phyloP scores from a whole-genome alignment of 23 red algal genomes.

The Gracilaria caudata region DNA sequence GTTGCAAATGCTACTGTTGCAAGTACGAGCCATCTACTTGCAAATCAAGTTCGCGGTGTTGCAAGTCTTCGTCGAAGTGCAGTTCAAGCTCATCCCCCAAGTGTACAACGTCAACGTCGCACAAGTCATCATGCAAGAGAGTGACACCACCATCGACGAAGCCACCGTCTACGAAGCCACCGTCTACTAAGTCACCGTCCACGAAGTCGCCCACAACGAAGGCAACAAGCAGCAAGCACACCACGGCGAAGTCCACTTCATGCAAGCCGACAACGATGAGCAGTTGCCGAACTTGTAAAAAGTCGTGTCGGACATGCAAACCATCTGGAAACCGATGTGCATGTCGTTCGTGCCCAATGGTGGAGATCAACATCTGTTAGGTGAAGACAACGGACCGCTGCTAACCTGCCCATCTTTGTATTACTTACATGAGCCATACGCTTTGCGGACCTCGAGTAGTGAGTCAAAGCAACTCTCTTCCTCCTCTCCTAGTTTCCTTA shows the following conservation, averaged over 20 bases:
- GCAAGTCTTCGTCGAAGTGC: conserved; percentile 27
- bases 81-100: background rate
- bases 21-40: conserved; percentile 27
- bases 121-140: background rate
- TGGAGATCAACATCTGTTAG: conserved; percentile 26
- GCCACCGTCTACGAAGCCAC: background rate
- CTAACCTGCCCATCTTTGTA: background rate
- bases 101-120: background rate
- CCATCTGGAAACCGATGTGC: conserved; percentile 26
- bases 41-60: conserved; percentile 32
- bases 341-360: conserved; percentile 10
- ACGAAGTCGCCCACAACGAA: conserved; percentile 24
- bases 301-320: conserved; percentile 23
- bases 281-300: conserved; percentile 29
- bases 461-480: background rate
- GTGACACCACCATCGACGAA: background rate
- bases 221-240: background rate
- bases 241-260: background rate
- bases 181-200: conserved; percentile 8
- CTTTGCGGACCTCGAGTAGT: background rate
- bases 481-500: background rate
- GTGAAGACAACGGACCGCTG: background rate
- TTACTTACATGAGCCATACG: background rate
- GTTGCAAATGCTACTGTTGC: conserved; percentile 31
- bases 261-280: conserved; percentile 10